Base-by-base conservation (phyloP, 345 rosid species). In the Corchorus olitorius region DNA sequence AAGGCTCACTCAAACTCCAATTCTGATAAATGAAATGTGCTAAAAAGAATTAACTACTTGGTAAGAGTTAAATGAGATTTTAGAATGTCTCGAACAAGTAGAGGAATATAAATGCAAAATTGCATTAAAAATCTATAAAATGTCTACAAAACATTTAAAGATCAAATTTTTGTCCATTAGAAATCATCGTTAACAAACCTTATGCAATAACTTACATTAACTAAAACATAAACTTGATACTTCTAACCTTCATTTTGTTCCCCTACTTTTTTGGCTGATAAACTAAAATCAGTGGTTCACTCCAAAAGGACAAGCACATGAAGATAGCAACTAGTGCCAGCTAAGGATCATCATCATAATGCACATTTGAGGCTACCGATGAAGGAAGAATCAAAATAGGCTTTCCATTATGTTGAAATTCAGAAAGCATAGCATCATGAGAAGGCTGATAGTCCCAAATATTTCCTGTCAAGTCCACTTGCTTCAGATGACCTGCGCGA, bases 311-410 rank as follows among this genome's bases (percentile, higher is more conserved):
- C 43, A 39, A 39, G 13, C n/a, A 62, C 11, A 34, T 67, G 3
- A 22, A 39, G 52, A 74, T 6, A 6, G n/a, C 35, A n/a, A 66
- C 4, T 54, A 9, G 20, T 20, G 56, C 48, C 79, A 64, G 75
- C 79, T 88, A 93, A 10, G 97, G 98, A 62, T 95, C 98, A 73
- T 90, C 96, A 58, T 95, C 99, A 62, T 95, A 89, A 62, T 91
- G 92, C 74, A 86, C 78, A 37, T 81, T 54, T 13, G 75, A 62
- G 75, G 75, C 61, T 50, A 12, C 53, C 6, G 81, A 70, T 7
- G 83, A 77, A 56, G 94, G 83, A 78, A 93, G 86, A 76, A 87
- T 78, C 62, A 95, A 76, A 70, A 90, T 69, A 3, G 95, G 89
- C 77, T 70, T 82, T 79, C 96, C 98, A 13, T 83, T 84, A 76